A percentile compares a stretch with the other conserved stretches of the same genome.
These are phyloP conservation scores for Auriscalpium orientale DNA, from an alignment of 768 basidiomycete genomes.

Conservation along the genomic window DNA sequence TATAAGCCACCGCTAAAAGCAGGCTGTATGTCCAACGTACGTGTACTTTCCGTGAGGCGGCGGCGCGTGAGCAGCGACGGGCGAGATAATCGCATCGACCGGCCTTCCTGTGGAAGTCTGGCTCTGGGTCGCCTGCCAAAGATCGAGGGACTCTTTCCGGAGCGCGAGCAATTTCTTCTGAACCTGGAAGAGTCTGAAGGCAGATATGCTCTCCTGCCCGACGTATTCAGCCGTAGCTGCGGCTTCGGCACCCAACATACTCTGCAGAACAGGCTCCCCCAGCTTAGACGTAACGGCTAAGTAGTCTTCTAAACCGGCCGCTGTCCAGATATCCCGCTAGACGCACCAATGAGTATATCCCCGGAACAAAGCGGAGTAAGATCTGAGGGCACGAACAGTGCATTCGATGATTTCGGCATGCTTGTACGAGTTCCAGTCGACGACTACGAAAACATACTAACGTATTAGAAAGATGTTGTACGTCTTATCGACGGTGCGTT, in stretches of 20 bases:
- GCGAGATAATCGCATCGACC: conserved; percentile 44
- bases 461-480: background rate
- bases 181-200: conserved; percentile 37
- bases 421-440: conserved; percentile 28
- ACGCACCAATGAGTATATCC: background rate
- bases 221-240: background rate
- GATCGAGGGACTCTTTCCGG: conserved; percentile 39
- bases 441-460: conserved; percentile 18
- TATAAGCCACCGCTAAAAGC: too few relatives aligned
- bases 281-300: conserved; percentile 4
- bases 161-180: conserved; percentile 33
- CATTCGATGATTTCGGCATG: conserved; percentile 23
- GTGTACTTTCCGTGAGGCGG: conserved; percentile 37
- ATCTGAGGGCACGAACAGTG: conserved; percentile 12
- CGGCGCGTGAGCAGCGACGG: conserved; percentile 35
- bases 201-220: conserved; percentile 1
- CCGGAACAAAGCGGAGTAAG: background rate
- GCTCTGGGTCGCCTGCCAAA: conserved; percentile 38
- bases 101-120: conserved; percentile 42
- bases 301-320: conserved; percentile 7
- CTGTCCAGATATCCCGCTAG: conserved; percentile 10
- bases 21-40: conserved; percentile 19
- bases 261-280: conserved; percentile 12
- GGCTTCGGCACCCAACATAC: conserved; percentile 1
- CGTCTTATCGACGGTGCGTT: background rate